A percentile compares a stretch with the other conserved stretches of the same genome.
These are phyloP conservation scores for Arachnopeziza araneosa DNA, from an alignment of 2,329 filamentous ascomycete genomes.

Conservation along the genomic window DNA sequence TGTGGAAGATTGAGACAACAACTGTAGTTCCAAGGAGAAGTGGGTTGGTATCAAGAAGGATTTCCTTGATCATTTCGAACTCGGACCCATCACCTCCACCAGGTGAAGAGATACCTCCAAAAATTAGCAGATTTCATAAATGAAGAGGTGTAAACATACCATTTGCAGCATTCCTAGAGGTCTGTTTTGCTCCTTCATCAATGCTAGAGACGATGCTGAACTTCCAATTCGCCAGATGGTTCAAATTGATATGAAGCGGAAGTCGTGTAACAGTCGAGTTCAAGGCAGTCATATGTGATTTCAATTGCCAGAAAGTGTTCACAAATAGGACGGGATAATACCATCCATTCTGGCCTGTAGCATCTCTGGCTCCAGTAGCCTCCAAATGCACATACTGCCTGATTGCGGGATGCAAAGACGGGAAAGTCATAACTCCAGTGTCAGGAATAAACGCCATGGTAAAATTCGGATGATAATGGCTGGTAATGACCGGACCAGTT, in stretches of 20 bases:
- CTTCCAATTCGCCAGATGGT: conserved; percentile 82
- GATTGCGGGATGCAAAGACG: conserved; percentile 64
- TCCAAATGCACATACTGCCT: conserved; percentile 78
- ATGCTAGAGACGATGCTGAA: conserved; percentile 80
- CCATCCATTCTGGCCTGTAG: conserved; percentile 82
- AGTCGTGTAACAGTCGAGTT: conserved; percentile 83
- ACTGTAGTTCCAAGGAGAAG: conserved; percentile 82
- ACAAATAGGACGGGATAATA: conserved; percentile 87
- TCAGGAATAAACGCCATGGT: conserved; percentile 83
- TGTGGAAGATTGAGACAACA: conserved; percentile 81
- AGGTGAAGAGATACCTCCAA: conserved; percentile 39
- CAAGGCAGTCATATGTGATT: conserved; percentile 81
- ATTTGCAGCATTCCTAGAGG: conserved; percentile 69
- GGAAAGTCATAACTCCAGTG: conserved; percentile 63
- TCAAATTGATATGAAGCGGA: conserved; percentile 76
- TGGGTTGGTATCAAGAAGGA: conserved; percentile 88
- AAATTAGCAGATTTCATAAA: conserved; percentile 6
- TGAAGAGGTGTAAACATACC: conserved; percentile 42
- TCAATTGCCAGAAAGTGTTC: conserved; percentile 97
- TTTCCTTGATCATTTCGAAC: conserved; percentile 95
- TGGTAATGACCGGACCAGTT: conserved; percentile 65
- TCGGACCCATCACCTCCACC: conserved; percentile 85
- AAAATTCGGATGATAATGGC: conserved; percentile 93
- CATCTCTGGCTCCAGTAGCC: conserved; percentile 73
- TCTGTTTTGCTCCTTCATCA: conserved; percentile 82